Conservation (phyloP, 495 filamentous ascomycete genomes). For the Penicillium manginii region DNA sequence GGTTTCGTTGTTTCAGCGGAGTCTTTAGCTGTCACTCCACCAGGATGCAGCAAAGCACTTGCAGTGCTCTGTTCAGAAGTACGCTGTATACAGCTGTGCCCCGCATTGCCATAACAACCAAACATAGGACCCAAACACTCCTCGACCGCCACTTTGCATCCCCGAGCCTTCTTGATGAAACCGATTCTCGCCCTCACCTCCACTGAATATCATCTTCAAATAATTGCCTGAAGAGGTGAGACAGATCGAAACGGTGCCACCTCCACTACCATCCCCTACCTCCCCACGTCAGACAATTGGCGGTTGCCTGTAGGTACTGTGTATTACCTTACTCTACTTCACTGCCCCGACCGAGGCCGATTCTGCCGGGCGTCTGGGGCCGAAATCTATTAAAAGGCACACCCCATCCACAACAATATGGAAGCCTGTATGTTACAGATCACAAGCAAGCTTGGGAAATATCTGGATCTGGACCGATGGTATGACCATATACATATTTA, state of each 20-base stretch:
- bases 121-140: slow-evolving; percentile 12
- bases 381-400: slow-evolving; percentile 16
- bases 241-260: slow-evolving; percentile 18
- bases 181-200: background rate
- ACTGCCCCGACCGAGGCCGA: slow-evolving; percentile 3
- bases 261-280: slow-evolving; percentile 1
- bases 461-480: no score
- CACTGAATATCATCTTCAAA: no score
- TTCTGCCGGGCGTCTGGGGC: slow-evolving; percentile 4
- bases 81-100: background rate
- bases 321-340: no score
- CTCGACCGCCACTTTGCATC: background rate
- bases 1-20: slow-evolving; percentile 23
- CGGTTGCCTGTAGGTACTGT: slow-evolving; percentile 31
- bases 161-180: background rate
- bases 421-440: slow-evolving; percentile 9
- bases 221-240: slow-evolving; percentile 8
- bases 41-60: background rate
- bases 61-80: no score
- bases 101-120: slow-evolving; percentile 33
- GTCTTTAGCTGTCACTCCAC: slow-evolving; percentile 28
- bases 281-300: slow-evolving; percentile 11
- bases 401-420: background rate
- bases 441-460: no score
- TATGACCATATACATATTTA: no score